Evolutionary conservation across 2,329 filamentous ascomycete genomes (phyloP), one percentile per base, ranked within the genome.

Genomic region (Clonostachys solani): DNA sequence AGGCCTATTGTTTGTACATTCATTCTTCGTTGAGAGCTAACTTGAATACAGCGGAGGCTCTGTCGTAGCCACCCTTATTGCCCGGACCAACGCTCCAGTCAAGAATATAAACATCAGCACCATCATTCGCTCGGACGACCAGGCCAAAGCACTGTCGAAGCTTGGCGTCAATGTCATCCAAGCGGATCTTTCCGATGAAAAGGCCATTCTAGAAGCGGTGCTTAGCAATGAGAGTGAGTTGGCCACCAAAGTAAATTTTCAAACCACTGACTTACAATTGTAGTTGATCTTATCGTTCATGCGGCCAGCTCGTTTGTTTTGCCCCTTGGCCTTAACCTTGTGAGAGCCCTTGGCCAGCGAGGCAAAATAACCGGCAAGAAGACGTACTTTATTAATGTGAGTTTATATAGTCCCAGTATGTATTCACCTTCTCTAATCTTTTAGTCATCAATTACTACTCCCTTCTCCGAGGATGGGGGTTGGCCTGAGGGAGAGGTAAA

Each of bases 281-380:
- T 46, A 69, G 66, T 70, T 40, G 54, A 65, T 43, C 59, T 70
- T 15, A 52, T 69, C 29, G 47, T 70, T 12, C 62, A 71, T 44
- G 62, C 58, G 2, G 64, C 65, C 9, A 62, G 61, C 44, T 60
- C 60, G 13, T 51, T 63, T 16, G 56, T 64, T 10, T 49, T 55
- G 12, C 38, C 19, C 5, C 44, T 63, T 15, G 49, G 52, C 13
- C 47, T 56, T 5, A 52, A 62, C 48, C 48, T 71, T 5, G 54
- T 71, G 36, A 56, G 53, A 12, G 66, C 60, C 12, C 59, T 71
- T 6, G 61, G 61, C 16, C 51, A 62, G 17, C 60, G 58, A 10
- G 59, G 52, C 3, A 51, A 56, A 46, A 46, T 33, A 3, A 60
- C 47, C 36, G 60, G 57, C 17, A 29, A 9, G 23, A 54, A 52